Percentiles rank a stretch among this genome's conserved stretches.
These are phyloP conservation scores for Furcasterigmium sp. DNA, from an alignment of 2,329 filamentous ascomycete species.

Conservation along the genomic window DNA sequence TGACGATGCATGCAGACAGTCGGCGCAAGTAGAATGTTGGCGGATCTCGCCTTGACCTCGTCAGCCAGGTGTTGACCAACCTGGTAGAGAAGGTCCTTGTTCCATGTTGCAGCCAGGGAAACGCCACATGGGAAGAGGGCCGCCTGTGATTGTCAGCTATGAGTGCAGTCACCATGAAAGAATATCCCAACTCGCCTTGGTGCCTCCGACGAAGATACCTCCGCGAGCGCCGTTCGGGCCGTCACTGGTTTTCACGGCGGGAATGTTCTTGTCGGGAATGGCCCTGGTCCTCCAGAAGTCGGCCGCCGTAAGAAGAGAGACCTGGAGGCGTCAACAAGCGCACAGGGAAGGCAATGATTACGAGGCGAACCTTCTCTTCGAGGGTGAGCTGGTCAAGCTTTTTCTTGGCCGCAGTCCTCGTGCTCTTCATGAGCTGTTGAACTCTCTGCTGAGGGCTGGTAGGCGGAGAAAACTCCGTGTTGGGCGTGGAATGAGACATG, in stretches of 20 bases:
- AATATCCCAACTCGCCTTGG: slow-evolving; percentile 38
- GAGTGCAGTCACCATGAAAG: slow-evolving; percentile 4
- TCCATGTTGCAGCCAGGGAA: slow-evolving; percentile 76
- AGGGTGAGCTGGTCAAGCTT: slow-evolving; percentile 47
- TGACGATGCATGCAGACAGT: slow-evolving; percentile 80
- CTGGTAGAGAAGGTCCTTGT: slow-evolving; percentile 61
- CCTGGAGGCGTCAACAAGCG: slow-evolving; percentile 25
- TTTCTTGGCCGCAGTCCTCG: slow-evolving; percentile 36
- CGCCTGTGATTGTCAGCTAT: slow-evolving; percentile 39
- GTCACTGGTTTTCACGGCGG: slow-evolving; percentile 62
- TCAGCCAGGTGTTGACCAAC: slow-evolving; percentile 67
- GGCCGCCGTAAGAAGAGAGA: slow-evolving; percentile 54
- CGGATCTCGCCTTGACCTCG: slow-evolving; percentile 68
- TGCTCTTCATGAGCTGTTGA: slow-evolving; percentile 25
- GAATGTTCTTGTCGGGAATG: slow-evolving; percentile 57
- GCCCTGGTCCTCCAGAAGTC: slow-evolving; percentile 68
- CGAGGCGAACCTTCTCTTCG: slow-evolving; percentile 48
- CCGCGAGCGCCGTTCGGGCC: slow-evolving; percentile 67
- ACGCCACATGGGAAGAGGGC: slow-evolving; percentile 77
- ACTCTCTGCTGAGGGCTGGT: slow-evolving; percentile 34
- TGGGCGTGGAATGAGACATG: slow-evolving; percentile 38
- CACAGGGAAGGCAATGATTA: too few relatives aligned
- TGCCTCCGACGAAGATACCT: slow-evolving; percentile 63
- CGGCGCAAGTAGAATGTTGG: slow-evolving; percentile 68
- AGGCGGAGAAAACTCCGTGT: slow-evolving; percentile 43